These are phyloP conservation scores for Podospora tetraspora DNA, from an alignment of 495 filamentous ascomycete species.

Conservation along the genomic window DNA sequence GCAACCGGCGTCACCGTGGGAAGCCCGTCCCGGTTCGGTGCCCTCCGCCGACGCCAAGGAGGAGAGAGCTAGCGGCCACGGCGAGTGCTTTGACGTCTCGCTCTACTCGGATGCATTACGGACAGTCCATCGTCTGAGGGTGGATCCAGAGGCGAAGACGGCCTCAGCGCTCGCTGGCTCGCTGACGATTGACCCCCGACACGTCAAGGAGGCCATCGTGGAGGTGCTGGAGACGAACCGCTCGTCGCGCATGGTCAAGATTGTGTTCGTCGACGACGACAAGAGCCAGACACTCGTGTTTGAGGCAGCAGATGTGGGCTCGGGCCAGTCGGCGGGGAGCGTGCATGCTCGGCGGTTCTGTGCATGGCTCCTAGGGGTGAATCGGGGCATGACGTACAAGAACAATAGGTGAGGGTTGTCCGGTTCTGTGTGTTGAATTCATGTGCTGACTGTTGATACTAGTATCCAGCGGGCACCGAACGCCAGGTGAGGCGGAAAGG, in stretches of 20 bases:
- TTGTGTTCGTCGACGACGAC: neutral
- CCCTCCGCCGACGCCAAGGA: neutral
- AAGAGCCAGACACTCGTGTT: conserved; percentile 13
- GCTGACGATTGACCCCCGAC: conserved; percentile 20
- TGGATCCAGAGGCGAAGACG: conserved; percentile 12
- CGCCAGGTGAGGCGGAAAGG: neutral
- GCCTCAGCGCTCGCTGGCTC: conserved; percentile 1
- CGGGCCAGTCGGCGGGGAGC: conserved; percentile 22
- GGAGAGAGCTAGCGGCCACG: neutral
- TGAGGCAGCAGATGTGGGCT: conserved; percentile 12
- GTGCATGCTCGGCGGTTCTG: conserved; percentile 34
- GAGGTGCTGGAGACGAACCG: conserved; percentile 8
- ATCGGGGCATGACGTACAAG: conserved; percentile 19
- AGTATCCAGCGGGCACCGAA: neutral
- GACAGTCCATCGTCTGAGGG: conserved; percentile 10
- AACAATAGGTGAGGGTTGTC: conserved; percentile 2
- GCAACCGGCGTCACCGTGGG: neutral
- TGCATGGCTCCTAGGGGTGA: conserved; percentile 26
- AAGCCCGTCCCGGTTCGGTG: neutral
- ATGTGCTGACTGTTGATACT: neutral
- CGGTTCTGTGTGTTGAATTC: neutral
- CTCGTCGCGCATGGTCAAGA: conserved; percentile 11
- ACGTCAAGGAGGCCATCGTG: conserved; percentile 10
- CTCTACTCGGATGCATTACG: neutral
- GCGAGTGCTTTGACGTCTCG: neutral